Evolutionary conservation across 2,329 filamentous ascomycete species (phyloP), one percentile per base, ranked within the genome.

Genomic region (Paracamarosporium sp.): DNA sequence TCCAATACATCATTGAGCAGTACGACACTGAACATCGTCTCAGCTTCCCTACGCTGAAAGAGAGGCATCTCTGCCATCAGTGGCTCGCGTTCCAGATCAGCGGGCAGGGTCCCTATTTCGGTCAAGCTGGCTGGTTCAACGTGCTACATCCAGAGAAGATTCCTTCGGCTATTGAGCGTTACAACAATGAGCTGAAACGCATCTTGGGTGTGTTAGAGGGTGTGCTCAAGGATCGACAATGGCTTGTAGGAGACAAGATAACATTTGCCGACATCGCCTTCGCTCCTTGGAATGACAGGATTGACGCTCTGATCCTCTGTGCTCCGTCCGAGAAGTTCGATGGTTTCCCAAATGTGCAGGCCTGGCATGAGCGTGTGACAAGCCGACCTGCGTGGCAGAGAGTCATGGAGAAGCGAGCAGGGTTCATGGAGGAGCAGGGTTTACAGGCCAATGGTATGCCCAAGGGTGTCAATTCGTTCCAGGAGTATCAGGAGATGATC

Each of bases 151-250:
- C 67, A 0, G 80, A 83, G 55, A 78, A 78, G 59, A 31, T 82
- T 20, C 71, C 67, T 0, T 77, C 73, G 15, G 81, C 79, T 5
- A 67, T 78, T 22, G 76, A 81, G 5, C 77, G 81, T 17, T 84
- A 83, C 64, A 53, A 65, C 17, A 75, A 76, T 25, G 81, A 84
- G 61, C 69, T 80, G 51, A 70, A 73, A 27, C 80, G 82, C 43
- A 74, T 84, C 13, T 67, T 75, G 5, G 73, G 73, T 15, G 81
- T 84, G 5, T 67, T 85, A 12, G 77, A 84, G 35, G 56, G 60
- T 9, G 25, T n/a, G 1, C 50, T 68, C 12, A 31, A 59, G 3
- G 67, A 66, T 5, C 71, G 68, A 12, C 59, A 74, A 28, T 82
- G 74, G 56, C 68, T 83, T 13, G 77, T 81, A 0, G 80, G 80